Percentiles rank a stretch among this genome's conserved stretches.
Evolutionary conservation across 2,329 filamentous ascomycete species (phyloP).

Genomic region (Thelonectria blattea): DNA sequence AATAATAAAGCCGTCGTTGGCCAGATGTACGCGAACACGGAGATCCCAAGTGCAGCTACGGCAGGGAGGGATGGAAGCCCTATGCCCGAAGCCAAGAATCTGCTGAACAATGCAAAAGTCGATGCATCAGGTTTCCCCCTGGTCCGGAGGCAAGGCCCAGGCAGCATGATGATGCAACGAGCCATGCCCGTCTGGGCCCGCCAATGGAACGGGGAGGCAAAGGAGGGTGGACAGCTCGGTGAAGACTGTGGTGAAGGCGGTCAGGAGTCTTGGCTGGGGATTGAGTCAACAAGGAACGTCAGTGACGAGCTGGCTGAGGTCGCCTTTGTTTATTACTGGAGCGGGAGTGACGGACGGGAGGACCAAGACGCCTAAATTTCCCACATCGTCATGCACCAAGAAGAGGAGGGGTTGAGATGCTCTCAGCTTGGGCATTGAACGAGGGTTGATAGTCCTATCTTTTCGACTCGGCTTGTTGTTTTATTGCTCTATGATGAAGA

Average conservation of each 20-base stretch:
- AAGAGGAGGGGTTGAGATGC: background rate
- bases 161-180: constrained; percentile 9
- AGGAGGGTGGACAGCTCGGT: background rate
- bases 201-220: no score
- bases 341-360: constrained; percentile 18
- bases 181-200: background rate
- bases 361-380: constrained; percentile 5
- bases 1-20: background rate
- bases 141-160: constrained; percentile 4
- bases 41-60: background rate
- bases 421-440: no score
- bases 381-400: background rate
- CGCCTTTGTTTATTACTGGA: background rate
- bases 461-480: no score
- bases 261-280: background rate
- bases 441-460: no score
- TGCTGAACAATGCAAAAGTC: background rate
- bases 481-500: no score
- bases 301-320: background rate
- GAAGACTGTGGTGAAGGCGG: constrained; percentile 11
- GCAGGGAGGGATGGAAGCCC: background rate
- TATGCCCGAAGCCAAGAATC: background rate
- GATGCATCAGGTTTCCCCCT: constrained; percentile 11
- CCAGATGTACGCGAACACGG: background rate
- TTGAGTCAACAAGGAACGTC: constrained; percentile 7